Evolutionary conservation across 495 filamentous ascomycete genomes (phyloP).

Genomic region (Cryomyces minteri): DNA sequence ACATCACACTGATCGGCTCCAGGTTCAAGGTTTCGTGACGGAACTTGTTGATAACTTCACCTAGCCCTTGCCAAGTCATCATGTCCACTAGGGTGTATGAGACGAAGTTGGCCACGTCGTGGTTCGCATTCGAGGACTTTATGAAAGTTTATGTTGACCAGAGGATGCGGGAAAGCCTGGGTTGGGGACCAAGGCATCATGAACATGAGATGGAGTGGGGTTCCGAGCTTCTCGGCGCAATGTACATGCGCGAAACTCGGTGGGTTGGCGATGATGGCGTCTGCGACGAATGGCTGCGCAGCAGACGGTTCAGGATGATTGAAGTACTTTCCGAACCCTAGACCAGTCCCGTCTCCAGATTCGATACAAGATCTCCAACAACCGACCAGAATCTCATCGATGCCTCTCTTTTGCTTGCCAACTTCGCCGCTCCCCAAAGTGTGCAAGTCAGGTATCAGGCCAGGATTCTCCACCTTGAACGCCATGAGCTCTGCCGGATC

Average conservation of each 20-base stretch:
- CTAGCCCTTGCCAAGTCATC: constrained; percentile 34
- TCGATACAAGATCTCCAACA: constrained; percentile 65
- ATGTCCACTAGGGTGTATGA: constrained; percentile 60
- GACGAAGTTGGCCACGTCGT: constrained; percentile 47
- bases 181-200: constrained; percentile 58
- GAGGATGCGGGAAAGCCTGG: constrained; percentile 49
- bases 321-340: constrained; percentile 15
- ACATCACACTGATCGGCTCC: constrained; percentile 30
- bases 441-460: constrained; percentile 53
- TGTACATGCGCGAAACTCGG: constrained; percentile 69
- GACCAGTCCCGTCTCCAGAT: constrained; percentile 37
- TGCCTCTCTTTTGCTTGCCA: constrained; percentile 39
- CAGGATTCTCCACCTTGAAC: constrained; percentile 75
- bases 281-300: constrained; percentile 48
- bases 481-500: constrained; percentile 68
- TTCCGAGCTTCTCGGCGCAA: constrained; percentile 58
- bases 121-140: constrained; percentile 36
- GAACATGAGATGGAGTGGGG: constrained; percentile 71
- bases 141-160: constrained; percentile 61
- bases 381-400: constrained; percentile 53
- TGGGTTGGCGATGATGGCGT: constrained; percentile 72
- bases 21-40: constrained; percentile 15
- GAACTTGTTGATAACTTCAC: constrained; percentile 20
- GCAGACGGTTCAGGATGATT: no score
- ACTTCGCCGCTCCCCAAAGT: constrained; percentile 52